A percentile compares a stretch with the other conserved stretches of the same genome.
Evolutionary conservation across 768 basidiomycete genomes (phyloP).

Genomic region (Astraeus odoratus): DNA sequence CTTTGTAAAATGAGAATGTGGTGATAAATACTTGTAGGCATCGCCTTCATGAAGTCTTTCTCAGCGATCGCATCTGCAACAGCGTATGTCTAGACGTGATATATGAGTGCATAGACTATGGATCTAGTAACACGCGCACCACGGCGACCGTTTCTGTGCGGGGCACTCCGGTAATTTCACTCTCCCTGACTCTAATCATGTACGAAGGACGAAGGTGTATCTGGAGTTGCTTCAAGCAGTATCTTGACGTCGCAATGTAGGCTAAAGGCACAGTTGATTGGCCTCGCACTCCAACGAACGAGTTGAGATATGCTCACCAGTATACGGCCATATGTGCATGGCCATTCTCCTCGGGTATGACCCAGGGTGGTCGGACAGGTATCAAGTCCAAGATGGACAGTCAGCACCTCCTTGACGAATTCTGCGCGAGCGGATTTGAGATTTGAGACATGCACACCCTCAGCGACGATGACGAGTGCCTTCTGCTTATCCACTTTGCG

Average conservation of each 20-base stretch:
- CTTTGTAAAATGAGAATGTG: conserved; percentile 56
- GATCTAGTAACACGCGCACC: conserved; percentile 35
- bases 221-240: conserved; percentile 76
- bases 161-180: conserved; percentile 89
- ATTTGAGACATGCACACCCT: conserved; percentile 85
- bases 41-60: conserved; percentile 81
- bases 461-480: conserved; percentile 97
- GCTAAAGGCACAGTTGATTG: conserved; percentile 39
- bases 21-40: conserved; percentile 81
- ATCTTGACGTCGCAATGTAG: conserved; percentile 88
- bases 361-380: conserved; percentile 95
- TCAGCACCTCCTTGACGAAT: conserved; percentile 83
- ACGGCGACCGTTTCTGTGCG: conserved; percentile 89
- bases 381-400: conserved; percentile 83
- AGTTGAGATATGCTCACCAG: conserved; percentile 45
- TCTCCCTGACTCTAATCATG: conserved; percentile 95
- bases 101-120: conserved; percentile 1
- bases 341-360: conserved; percentile 92
- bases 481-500: conserved; percentile 90
- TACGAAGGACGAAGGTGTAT: conserved; percentile 93
- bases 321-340: conserved; percentile 90
- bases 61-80: conserved; percentile 76
- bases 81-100: conserved; percentile 60
- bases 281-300: neutral
- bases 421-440: conserved; percentile 88